phyloP scores from a whole-genome alignment of 305 asterid species.

The Nicotiana rustica region DNA sequence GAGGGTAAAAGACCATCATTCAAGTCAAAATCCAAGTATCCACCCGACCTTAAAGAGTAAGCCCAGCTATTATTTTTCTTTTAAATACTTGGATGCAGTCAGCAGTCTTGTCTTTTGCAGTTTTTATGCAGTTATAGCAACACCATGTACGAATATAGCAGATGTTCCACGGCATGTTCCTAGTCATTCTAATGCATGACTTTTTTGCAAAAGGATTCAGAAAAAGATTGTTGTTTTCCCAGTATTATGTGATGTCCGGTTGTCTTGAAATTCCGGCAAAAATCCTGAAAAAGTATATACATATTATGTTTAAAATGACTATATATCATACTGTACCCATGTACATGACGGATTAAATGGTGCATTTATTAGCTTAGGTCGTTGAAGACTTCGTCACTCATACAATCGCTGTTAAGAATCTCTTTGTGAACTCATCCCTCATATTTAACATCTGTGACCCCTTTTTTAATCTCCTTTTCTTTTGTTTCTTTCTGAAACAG shows the following conservation, averaged over 20 bases:
- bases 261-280: neutral
- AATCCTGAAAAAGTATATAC: too few relatives aligned
- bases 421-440: too few relatives aligned
- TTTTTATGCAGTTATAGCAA: constrained; percentile 20
- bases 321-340: too few relatives aligned
- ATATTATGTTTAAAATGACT: too few relatives aligned
- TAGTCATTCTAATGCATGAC: neutral
- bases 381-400: too few relatives aligned
- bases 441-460: too few relatives aligned
- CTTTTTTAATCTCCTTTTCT: too few relatives aligned
- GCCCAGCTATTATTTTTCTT: constrained; percentile 36
- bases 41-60: constrained; percentile 84
- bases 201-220: neutral
- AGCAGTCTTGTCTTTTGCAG: neutral
- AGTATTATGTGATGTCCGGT: neutral
- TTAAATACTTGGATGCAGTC: neutral
- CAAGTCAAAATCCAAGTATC: constrained; percentile 87
- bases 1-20: constrained; percentile 82
- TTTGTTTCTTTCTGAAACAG: too few relatives aligned
- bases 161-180: neutral
- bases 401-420: too few relatives aligned
- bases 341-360: too few relatives aligned
- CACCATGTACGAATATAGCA: neutral
- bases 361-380: too few relatives aligned
- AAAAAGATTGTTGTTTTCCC: neutral